Percentiles rank a stretch among this genome's conserved stretches.
Conservation (phyloP, 768 basidiomycete species). For the Boletus rubescentipes region DNA sequence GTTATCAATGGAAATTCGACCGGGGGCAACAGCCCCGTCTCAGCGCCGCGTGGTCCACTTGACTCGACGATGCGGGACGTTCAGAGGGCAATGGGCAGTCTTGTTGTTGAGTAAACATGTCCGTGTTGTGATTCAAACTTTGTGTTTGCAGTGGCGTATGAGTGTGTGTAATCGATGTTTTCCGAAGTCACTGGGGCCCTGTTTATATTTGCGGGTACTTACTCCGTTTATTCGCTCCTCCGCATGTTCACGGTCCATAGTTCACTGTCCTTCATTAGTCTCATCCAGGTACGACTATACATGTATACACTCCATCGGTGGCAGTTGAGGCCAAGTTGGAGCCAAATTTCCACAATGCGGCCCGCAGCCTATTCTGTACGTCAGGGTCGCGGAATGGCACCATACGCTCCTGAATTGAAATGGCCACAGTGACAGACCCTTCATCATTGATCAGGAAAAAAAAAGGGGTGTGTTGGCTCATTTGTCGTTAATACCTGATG, state of each 20-base stretch:
- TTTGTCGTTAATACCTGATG: conserved; percentile 18
- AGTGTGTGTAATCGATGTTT: conserved; percentile 24
- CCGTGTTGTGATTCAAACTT: conserved; percentile 8
- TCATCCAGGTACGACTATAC: conserved; percentile 24
- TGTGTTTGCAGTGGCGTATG: conserved; percentile 17
- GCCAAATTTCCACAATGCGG: not conserved
- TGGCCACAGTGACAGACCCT: not conserved
- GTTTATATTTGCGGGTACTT: conserved; percentile 17
- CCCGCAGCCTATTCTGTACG: not conserved
- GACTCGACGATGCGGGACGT: conserved; percentile 65
- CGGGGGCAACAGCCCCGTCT: conserved; percentile 32
- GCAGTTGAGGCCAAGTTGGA: not conserved
- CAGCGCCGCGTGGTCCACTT: conserved; percentile 36
- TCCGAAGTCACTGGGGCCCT: conserved; percentile 7
- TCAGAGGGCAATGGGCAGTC: conserved; percentile 73
- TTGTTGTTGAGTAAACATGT: conserved; percentile 65
- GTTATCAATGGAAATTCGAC: conserved; percentile 43
- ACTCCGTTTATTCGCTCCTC: conserved; percentile 6
- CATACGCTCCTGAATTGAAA: conserved; percentile 9
- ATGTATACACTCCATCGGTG: conserved; percentile 20
- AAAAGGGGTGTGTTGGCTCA: conserved; percentile 15
- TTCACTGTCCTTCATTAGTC: conserved; percentile 30
- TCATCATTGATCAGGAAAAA: not conserved
- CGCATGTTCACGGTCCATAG: conserved; percentile 19
- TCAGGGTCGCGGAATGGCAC: conserved; percentile 11